Evolutionary conservation across 208 protist species (phyloP).

Genomic region (Acanthamoeba quina): DNA sequence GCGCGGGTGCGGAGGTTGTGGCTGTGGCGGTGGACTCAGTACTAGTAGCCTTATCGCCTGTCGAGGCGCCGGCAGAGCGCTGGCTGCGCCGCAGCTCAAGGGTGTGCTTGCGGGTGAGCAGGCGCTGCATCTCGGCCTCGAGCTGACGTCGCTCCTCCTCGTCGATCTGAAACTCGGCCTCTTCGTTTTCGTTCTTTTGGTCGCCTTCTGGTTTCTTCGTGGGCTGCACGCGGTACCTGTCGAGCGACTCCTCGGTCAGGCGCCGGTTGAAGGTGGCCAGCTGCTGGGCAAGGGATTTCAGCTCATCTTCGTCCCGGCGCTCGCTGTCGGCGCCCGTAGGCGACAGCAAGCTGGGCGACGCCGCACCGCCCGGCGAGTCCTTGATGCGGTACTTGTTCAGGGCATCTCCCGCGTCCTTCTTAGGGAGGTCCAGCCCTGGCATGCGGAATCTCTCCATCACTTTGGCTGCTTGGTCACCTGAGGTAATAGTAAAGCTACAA

Average conservation of each 20-base stretch:
- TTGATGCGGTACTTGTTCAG: conserved; percentile 54
- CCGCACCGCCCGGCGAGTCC: neutral
- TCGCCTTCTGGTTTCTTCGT: neutral
- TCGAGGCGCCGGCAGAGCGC: neutral
- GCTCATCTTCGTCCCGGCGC: neutral
- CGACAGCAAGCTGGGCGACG: neutral
- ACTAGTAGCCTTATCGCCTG: neutral
- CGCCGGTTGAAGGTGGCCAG: neutral
- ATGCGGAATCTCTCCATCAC: neutral
- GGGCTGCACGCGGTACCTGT: neutral
- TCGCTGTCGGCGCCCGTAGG: neutral
- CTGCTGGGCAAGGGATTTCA: neutral
- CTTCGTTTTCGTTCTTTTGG: neutral
- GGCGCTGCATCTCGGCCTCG: neutral
- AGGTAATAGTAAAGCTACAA: too few species aligned
- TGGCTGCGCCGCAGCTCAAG: neutral
- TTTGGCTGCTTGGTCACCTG: neutral
- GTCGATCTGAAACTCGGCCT: neutral
- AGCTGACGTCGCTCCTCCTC: neutral
- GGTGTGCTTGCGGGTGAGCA: neutral
- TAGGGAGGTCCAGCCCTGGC: neutral
- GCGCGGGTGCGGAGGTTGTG: neutral
- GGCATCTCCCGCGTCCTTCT: neutral
- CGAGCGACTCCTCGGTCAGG: neutral
- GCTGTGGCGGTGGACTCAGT: neutral